Evolutionary conservation across 306 rosid species (phyloP).

Genomic region (Trichosanthes truncata): DNA sequence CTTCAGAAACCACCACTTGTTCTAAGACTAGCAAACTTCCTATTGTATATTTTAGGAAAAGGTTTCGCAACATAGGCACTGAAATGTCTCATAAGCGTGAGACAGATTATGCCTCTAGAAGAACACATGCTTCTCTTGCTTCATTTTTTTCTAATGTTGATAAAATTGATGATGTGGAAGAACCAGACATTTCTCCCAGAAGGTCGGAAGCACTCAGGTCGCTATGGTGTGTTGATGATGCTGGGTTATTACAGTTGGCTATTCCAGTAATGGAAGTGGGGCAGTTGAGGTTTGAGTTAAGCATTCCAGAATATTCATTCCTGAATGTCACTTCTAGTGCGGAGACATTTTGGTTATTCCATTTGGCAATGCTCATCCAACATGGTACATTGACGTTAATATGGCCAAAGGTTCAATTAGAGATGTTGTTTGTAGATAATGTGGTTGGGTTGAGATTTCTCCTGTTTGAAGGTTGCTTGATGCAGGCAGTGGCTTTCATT

Average conservation of each 20-base stretch:
- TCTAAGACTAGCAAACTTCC: conserved; percentile 42
- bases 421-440: conserved; percentile 88
- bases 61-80: conserved; percentile 39
- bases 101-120: conserved; percentile 16
- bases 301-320: conserved; percentile 29
- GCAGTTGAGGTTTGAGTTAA: conserved; percentile 33
- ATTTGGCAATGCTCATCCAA: conserved; percentile 33
- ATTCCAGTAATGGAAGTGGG: conserved; percentile 30
- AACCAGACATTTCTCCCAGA: conserved; percentile 14
- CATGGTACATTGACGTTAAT: conserved; percentile 46
- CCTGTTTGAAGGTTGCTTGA: conserved; percentile 74
- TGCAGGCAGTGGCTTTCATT: conserved; percentile 55
- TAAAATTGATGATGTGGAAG: conserved; percentile 17
- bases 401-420: conserved; percentile 74
- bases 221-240: conserved; percentile 41
- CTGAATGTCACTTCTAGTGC: conserved; percentile 30
- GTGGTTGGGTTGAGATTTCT: conserved; percentile 74
- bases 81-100: conserved; percentile 22
- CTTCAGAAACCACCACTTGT: conserved; percentile 30
- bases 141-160: conserved; percentile 16
- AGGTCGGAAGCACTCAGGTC: conserved; percentile 29
- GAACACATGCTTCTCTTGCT: conserved; percentile 23
- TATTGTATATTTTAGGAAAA: conserved; percentile 72
- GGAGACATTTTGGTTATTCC: conserved; percentile 35
- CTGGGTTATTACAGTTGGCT: conserved; percentile 34